phyloP scores from a whole-genome alignment of 164 flowering plant species.

The Cinnamomum micranthum region DNA sequence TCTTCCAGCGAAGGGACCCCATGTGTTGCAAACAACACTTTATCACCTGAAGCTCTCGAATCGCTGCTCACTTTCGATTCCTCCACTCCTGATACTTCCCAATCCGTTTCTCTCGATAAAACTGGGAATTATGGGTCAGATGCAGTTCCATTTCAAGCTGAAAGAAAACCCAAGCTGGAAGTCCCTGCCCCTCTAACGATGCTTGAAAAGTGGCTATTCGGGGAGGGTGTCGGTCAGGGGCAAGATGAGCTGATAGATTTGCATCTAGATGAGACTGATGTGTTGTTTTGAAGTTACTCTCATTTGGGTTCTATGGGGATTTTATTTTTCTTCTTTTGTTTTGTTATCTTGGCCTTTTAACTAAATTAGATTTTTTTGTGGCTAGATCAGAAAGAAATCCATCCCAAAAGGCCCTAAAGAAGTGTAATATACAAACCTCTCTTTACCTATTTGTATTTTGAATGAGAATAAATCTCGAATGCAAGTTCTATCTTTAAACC shows the following conservation, averaged over 20 bases:
- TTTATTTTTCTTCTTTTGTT: background rate
- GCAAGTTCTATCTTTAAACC: background rate
- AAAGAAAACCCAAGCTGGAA: slow-evolving; percentile 36
- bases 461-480: slow-evolving; percentile 6
- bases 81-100: slow-evolving; percentile 43
- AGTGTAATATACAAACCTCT: slow-evolving; percentile 26
- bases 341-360: slow-evolving; percentile 12
- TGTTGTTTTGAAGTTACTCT: slow-evolving; percentile 29
- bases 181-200: slow-evolving; percentile 34
- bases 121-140: slow-evolving; percentile 10
- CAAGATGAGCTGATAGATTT: slow-evolving; percentile 27
- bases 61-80: slow-evolving; percentile 52
- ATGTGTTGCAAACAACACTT: slow-evolving; percentile 14
- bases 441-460: slow-evolving; percentile 8
- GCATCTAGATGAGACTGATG: slow-evolving; percentile 29
- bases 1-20: slow-evolving; percentile 17
- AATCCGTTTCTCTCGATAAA: slow-evolving; percentile 26
- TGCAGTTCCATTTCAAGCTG: slow-evolving; percentile 34
- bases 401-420: slow-evolving; percentile 3
- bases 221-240: slow-evolving; percentile 34
- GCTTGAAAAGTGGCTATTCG: slow-evolving; percentile 80
- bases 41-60: slow-evolving; percentile 37
- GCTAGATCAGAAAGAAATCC: background rate
- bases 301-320: background rate
- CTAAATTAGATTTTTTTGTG: background rate